Percentiles rank a stretch among this genome's conserved stretches.
phyloP scores from a whole-genome alignment of 495 filamentous ascomycete species.

The Penicillium arizonense region DNA sequence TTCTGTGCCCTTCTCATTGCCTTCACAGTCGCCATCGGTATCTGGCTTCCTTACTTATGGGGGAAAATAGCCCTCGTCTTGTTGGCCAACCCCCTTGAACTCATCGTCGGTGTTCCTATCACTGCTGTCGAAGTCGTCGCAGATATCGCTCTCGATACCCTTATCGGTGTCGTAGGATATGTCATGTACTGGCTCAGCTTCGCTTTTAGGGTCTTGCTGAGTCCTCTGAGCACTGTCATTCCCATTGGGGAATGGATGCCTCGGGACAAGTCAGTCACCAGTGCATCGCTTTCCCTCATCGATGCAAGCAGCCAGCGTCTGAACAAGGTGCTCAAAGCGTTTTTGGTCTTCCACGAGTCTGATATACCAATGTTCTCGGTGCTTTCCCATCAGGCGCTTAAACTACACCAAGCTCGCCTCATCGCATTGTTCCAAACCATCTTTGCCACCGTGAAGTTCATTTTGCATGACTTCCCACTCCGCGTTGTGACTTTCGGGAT shows the following conservation, averaged over 20 bases:
- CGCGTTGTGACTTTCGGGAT: conserved; percentile 29
- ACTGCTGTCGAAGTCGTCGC: conserved; percentile 65
- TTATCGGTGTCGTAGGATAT: conserved; percentile 56
- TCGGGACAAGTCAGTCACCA: conserved; percentile 40
- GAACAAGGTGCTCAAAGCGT: conserved; percentile 41
- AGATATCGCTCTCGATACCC: conserved; percentile 65
- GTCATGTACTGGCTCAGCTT: conserved; percentile 53
- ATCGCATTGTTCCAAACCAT: conserved; percentile 15
- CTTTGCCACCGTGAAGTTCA: conserved; percentile 26
- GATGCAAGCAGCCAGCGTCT: conserved; percentile 42
- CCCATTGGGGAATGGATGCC: conserved; percentile 41
- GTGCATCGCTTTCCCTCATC: conserved; percentile 46
- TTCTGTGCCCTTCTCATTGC: conserved; percentile 91
- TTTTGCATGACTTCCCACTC: conserved; percentile 41
- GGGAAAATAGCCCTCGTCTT: conserved; percentile 80
- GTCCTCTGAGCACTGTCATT: conserved; percentile 41
- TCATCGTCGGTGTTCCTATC: conserved; percentile 67
- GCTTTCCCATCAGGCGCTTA: conserved; percentile 58
- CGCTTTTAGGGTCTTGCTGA: conserved; percentile 41
- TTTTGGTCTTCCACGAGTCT: conserved; percentile 49
- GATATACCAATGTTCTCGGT: conserved; percentile 62
- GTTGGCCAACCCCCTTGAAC: conserved; percentile 71
- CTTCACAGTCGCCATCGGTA: conserved; percentile 74
- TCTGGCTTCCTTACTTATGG: conserved; percentile 89
- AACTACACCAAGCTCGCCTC: conserved; percentile 46